A percentile compares a stretch with the other conserved stretches of the same genome.
Evolutionary conservation across 2,329 filamentous ascomycete genomes (phyloP).

Genomic region (Chrysosphaeria jannelii): DNA sequence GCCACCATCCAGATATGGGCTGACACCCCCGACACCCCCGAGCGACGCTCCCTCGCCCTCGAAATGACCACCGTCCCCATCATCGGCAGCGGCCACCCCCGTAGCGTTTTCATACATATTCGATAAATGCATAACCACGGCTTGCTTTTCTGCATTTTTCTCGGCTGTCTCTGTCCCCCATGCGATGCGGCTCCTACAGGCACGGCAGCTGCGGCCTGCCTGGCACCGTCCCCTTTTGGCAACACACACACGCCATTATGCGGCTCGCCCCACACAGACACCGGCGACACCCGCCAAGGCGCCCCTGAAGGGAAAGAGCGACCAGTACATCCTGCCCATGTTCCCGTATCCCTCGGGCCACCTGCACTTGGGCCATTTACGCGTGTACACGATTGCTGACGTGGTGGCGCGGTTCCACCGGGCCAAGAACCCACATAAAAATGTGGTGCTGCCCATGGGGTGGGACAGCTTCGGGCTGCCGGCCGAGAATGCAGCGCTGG

Average conservation of each 20-base stretch:
- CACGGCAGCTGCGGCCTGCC: too few relatives aligned
- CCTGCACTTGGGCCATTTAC: conserved; percentile 61
- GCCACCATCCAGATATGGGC: conserved; percentile 35
- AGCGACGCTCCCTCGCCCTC: conserved; percentile 4
- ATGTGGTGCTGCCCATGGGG: conserved; percentile 68
- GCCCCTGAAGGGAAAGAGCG: too few relatives aligned
- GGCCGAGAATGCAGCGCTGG: conserved; percentile 73
- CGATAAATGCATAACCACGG: conserved; percentile 1
- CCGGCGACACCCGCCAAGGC: too few relatives aligned
- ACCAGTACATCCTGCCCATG: conserved; percentile 69
- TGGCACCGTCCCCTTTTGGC: too few relatives aligned
- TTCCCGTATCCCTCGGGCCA: conserved; percentile 77
- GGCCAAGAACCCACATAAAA: conserved; percentile 41
- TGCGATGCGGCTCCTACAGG: conserved; percentile 7
- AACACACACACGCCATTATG: too few relatives aligned
- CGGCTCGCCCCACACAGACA: too few relatives aligned
- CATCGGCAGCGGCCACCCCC: conserved; percentile 16
- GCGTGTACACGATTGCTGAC: conserved; percentile 77
- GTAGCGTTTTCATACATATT: conserved; percentile 12
- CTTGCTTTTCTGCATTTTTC: conserved; percentile 1
- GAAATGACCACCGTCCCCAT: conserved; percentile 9
- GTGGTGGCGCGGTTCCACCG: conserved; percentile 47
- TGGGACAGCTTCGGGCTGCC: conserved; percentile 85
- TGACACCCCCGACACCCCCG: conserved; percentile 24
- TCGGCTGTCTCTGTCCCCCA: not conserved